These are phyloP conservation scores for Lathyrus aphaca DNA, from an alignment of 306 rosid species.

Conservation along the genomic window DNA sequence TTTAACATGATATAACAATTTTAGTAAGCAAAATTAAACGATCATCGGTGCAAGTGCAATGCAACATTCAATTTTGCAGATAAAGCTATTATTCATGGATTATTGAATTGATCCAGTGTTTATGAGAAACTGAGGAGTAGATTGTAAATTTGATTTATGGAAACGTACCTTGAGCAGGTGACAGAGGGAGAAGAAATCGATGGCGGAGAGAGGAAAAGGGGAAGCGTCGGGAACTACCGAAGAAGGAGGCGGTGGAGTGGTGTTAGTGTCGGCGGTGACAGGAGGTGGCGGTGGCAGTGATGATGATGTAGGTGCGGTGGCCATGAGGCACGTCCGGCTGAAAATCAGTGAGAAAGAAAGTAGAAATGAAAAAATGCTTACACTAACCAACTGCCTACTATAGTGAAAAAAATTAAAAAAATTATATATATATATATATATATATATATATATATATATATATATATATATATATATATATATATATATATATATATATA, in stretches of 20 bases:
- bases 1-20: not conserved
- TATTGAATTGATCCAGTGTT: not conserved
- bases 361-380: not conserved
- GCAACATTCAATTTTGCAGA: not conserved
- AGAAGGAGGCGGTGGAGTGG: conserved; percentile 37
- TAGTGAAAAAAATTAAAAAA: no score
- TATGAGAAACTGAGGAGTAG: conserved; percentile 10
- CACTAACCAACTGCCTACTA: no score
- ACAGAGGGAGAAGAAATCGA: conserved; percentile 83
- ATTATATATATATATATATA: no score
- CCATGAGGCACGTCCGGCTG: conserved; percentile 45
- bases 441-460: no score
- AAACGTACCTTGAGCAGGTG: conserved; percentile 69
- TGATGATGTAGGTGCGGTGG: no score
- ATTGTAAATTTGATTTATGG: not conserved
- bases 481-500: no score
- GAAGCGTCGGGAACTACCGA: conserved; percentile 37
- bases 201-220: conserved; percentile 64
- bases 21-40: not conserved
- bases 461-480: no score
- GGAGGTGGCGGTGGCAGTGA: conserved; percentile 20
- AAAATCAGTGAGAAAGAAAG: not conserved
- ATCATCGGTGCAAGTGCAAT: not conserved
- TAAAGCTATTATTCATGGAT: not conserved
- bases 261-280: conserved; percentile 33